phyloP scores from a whole-genome alignment of 768 basidiomycete species.

The Termitomyces sp. region DNA sequence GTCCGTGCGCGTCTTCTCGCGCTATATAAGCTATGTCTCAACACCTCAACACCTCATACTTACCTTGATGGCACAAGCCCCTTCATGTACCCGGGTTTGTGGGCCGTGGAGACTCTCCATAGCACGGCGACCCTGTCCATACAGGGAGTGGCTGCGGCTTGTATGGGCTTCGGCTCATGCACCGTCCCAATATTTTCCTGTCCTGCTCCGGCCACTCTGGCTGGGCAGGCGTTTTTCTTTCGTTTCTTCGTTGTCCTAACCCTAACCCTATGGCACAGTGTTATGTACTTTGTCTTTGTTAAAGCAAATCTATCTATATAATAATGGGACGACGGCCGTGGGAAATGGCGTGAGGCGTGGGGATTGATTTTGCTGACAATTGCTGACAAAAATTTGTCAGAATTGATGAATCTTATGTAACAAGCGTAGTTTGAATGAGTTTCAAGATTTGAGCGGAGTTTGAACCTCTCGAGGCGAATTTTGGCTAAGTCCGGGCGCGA shows the following conservation, averaged over 20 bases:
- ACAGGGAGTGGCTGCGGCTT: conserved; percentile 49
- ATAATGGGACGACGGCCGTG: too few species aligned
- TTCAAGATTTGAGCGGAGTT: too few species aligned
- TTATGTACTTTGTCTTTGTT: background rate
- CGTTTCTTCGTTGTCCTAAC: background rate
- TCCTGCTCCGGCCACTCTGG: conserved; percentile 49
- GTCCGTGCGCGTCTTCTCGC: conserved; percentile 6
- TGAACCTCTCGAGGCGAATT: too few species aligned
- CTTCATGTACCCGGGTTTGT: conserved; percentile 52
- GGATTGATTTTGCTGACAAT: too few species aligned
- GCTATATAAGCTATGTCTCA: conserved; percentile 1
- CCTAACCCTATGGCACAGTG: background rate
- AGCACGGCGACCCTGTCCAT: conserved; percentile 71
- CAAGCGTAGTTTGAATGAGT: too few species aligned
- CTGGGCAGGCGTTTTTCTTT: conserved; percentile 36
- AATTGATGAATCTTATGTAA: too few species aligned
- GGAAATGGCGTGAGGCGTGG: too few species aligned
- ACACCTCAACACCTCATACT: conserved; percentile 36
- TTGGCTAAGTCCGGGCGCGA: too few species aligned
- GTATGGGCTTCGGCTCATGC: conserved; percentile 63
- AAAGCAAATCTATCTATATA: too few species aligned
- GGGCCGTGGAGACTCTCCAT: conserved; percentile 55
- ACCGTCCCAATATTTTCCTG: conserved; percentile 63
- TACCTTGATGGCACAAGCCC: conserved; percentile 62
- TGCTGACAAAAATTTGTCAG: too few species aligned